Conservation (phyloP, 306 rosid species). For the Carpinus fangiana region DNA sequence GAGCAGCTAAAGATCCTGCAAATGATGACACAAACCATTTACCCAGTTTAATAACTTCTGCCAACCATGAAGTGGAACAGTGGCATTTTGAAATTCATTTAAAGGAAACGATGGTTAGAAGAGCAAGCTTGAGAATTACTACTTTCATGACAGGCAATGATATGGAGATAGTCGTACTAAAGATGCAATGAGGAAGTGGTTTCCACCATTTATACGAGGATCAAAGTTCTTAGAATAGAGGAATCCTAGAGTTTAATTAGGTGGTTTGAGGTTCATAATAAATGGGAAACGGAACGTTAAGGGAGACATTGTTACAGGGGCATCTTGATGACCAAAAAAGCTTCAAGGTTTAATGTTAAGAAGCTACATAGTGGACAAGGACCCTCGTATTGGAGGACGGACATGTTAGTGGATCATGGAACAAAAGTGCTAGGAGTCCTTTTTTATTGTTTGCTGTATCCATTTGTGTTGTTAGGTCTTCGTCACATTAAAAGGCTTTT, state of each 20-base stretch:
- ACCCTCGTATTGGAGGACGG: neutral
- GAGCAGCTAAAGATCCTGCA: neutral
- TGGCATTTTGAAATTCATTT: neutral
- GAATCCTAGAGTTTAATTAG: neutral
- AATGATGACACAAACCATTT: neutral
- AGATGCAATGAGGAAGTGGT: neutral
- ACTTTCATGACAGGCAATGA: neutral
- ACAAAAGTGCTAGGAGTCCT: no score
- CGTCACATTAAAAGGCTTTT: neutral
- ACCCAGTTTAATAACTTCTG: neutral
- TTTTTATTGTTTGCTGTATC: neutral
- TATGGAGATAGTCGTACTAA: neutral
- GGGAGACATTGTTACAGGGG: neutral
- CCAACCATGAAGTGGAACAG: neutral
- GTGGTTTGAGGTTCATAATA: no score
- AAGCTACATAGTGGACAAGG: neutral
- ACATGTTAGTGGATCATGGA: neutral
- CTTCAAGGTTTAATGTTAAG: neutral
- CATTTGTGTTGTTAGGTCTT: neutral
- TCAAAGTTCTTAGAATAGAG: neutral
- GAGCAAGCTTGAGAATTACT: neutral
- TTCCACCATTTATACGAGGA: neutral
- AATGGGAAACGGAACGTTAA: neutral
- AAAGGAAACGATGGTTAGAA: neutral
- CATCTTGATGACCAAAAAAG: neutral